These are phyloP conservation scores for Cryptococcus jaspeensis DNA, from an alignment of 1,284 basidiomycete genomes.

Conservation along the genomic window DNA sequence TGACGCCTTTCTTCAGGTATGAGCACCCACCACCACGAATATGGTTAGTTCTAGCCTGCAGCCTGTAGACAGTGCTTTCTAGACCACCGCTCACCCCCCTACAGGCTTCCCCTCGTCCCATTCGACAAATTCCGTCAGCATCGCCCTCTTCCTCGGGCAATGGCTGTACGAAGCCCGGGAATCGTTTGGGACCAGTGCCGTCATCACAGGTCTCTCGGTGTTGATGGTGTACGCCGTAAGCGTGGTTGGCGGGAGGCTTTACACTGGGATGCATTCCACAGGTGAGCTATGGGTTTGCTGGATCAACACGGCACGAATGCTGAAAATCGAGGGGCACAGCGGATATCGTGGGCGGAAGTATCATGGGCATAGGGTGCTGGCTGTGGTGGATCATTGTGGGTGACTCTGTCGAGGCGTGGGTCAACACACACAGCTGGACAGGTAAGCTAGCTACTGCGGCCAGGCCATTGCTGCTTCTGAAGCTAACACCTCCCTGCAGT, in stretches of 20 bases:
- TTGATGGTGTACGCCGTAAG: slow-evolving; percentile 67
- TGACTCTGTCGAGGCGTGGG: slow-evolving; percentile 47
- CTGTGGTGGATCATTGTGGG: slow-evolving; percentile 54
- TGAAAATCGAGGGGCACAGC: slow-evolving; percentile 41
- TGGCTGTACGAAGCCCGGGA: slow-evolving; percentile 34
- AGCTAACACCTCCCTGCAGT: slow-evolving; percentile 51
- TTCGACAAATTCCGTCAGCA: slow-evolving; percentile 84
- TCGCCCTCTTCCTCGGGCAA: slow-evolving; percentile 68
- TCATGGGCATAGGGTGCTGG: slow-evolving; percentile 70
- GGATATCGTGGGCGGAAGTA: slow-evolving; percentile 67
- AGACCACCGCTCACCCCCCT: not conserved
- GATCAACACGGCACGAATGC: not conserved
- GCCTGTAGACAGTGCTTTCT: no score
- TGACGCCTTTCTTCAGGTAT: slow-evolving; percentile 61
- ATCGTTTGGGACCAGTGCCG: not conserved
- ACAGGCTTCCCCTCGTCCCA: slow-evolving; percentile 95
- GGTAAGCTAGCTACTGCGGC: no score
- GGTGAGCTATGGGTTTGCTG: slow-evolving; percentile 25
- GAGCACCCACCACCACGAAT: slow-evolving; percentile 67
- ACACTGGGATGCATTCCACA: slow-evolving; percentile 83
- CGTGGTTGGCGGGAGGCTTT: slow-evolving; percentile 84
- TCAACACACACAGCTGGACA: slow-evolving; percentile 58
- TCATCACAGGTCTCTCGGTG: slow-evolving; percentile 25
- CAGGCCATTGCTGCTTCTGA: no score
- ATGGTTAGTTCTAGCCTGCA: slow-evolving; percentile 40